Evolutionary conservation across 495 filamentous ascomycete species (phyloP).

Genomic region (Penicillium coffeae): DNA sequence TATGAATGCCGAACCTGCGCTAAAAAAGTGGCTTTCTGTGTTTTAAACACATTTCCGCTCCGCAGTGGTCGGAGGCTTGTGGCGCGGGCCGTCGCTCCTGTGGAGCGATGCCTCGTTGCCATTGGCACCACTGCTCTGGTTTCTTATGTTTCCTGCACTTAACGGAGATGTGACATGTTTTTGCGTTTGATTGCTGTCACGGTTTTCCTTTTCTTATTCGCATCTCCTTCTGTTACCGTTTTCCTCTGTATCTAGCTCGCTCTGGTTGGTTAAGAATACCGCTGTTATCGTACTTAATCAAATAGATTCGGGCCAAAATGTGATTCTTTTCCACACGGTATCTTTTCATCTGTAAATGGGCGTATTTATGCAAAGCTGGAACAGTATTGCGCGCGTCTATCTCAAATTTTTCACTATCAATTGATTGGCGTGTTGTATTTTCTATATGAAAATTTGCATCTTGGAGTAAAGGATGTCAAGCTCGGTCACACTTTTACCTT

Average conservation of each 20-base stretch:
- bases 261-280: conserved; percentile 43
- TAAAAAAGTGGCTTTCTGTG: conserved; percentile 47
- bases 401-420: no score
- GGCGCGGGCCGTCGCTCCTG: conserved; percentile 11
- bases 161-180: conserved; percentile 44
- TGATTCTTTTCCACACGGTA: conserved; percentile 37
- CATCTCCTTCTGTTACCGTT: conserved; percentile 20
- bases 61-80: conserved; percentile 19
- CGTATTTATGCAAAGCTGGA: background rate
- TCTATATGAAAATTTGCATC: no score
- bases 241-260: conserved; percentile 39
- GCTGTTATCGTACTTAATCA: conserved; percentile 38
- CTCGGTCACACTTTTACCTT: no score
- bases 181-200: conserved; percentile 41
- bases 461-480: no score
- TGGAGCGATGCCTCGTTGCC: conserved; percentile 10
- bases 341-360: conserved; percentile 15
- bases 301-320: conserved; percentile 42
- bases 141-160: conserved; percentile 39
- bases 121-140: conserved; percentile 25
- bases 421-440: no score
- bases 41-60: conserved; percentile 35
- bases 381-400: no score
- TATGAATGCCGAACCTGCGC: conserved; percentile 44
- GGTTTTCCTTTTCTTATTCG: conserved; percentile 35